Percentiles rank a stretch among this genome's conserved stretches.
phyloP scores from a whole-genome alignment of 805 yeast genomes.

The Teunomyces gatunensis region DNA sequence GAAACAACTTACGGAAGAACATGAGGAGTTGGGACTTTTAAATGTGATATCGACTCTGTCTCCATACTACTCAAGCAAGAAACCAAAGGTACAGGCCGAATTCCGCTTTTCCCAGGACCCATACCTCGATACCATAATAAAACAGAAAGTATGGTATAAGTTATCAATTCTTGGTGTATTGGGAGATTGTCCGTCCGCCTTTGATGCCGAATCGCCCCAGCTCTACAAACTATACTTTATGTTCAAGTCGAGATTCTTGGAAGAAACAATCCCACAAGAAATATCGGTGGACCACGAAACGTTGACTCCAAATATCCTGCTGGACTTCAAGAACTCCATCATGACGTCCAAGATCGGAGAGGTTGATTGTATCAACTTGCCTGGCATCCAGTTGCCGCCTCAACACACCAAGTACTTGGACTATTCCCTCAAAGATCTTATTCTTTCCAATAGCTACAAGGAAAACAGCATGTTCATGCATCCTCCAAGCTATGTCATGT shows the following conservation, averaged over 20 bases:
- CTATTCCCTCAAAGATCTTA: constrained; percentile 23
- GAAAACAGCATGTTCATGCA: constrained; percentile 20
- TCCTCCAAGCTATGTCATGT: constrained; percentile 26
- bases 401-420: constrained; percentile 19
- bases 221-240: constrained; percentile 29
- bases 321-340: constrained; percentile 4
- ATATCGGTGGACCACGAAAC: background rate
- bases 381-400: constrained; percentile 12
- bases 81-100: constrained; percentile 6
- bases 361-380: constrained; percentile 2
- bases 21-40: constrained; percentile 22
- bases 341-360: constrained; percentile 11
- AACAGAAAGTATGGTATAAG: constrained; percentile 32
- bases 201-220: constrained; percentile 21
- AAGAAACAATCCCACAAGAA: constrained; percentile 5
- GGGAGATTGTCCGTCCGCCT: constrained; percentile 27
- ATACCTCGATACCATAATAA: constrained; percentile 28
- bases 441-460: constrained; percentile 18
- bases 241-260: constrained; percentile 28
- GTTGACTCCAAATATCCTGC: background rate
- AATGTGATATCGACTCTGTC: constrained; percentile 28
- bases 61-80: constrained; percentile 20
- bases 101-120: constrained; percentile 30
- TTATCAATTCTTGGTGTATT: constrained; percentile 34
- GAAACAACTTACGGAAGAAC: constrained; percentile 18